Conservation (phyloP, 2,329 filamentous ascomycete species). For the Didymella glomerata region DNA sequence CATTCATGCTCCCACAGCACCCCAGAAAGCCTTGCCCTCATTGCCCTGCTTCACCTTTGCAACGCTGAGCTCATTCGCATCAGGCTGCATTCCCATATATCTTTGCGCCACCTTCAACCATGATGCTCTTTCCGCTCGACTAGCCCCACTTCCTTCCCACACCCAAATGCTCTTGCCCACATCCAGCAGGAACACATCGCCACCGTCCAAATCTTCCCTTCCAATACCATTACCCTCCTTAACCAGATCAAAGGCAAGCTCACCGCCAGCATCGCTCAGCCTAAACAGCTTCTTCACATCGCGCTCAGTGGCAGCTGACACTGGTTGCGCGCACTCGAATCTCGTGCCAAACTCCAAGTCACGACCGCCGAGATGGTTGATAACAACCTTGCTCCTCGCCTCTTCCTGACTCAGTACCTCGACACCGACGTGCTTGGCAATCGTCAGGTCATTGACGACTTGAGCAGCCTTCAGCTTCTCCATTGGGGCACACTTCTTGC, state of each 20-base stretch:
- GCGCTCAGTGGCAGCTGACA: conserved; percentile 37
- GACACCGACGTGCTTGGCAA: conserved; percentile 70
- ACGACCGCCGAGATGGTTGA: conserved; percentile 56
- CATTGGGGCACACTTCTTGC: conserved; percentile 70
- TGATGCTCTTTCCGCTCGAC: conserved; percentile 64
- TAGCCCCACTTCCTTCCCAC: conserved; percentile 70
- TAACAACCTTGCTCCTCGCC: conserved; percentile 62
- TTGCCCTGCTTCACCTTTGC: conserved; percentile 66
- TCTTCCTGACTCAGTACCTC: conserved; percentile 71
- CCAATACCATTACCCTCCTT: conserved; percentile 62
- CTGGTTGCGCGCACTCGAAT: conserved; percentile 57
- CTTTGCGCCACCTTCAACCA: conserved; percentile 69
- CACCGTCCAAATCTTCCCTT: conserved; percentile 62
- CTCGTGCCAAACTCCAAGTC: conserved; percentile 55
- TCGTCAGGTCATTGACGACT: conserved; percentile 70
- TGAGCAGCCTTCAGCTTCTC: conserved; percentile 74
- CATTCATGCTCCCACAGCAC: conserved; percentile 50
- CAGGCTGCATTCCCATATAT: conserved; percentile 59
- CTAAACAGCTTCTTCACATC: conserved; percentile 62
- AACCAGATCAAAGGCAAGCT: conserved; percentile 65
- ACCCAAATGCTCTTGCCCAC: conserved; percentile 68
- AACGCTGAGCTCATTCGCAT: conserved; percentile 57
- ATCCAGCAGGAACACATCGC: conserved; percentile 71
- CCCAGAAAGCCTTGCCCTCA: conserved; percentile 64
- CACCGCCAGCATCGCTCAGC: conserved; percentile 69